Percentiles rank a stretch among this genome's conserved stretches.
These are phyloP conservation scores for Fusarium sp. DNA, from an alignment of 2,329 filamentous ascomycete species.

Conservation along the genomic window DNA sequence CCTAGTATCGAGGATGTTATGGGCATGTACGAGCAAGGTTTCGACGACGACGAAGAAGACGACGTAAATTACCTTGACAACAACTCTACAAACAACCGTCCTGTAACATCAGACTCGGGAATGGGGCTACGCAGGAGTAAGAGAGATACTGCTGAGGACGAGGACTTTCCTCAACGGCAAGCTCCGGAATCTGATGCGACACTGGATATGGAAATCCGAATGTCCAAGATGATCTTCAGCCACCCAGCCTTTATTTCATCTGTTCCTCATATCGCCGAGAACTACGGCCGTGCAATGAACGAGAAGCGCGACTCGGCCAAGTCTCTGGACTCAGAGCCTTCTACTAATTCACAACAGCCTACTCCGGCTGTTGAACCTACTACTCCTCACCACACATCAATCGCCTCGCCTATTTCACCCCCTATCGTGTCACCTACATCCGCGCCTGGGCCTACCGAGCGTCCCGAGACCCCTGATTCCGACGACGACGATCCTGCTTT, in stretches of 20 bases:
- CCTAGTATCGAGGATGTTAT: constrained; percentile 75
- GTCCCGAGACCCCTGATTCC: constrained; percentile 32
- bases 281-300: constrained; percentile 43
- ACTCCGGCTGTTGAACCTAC: constrained; percentile 22
- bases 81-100: constrained; percentile 36
- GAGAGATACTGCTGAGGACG: constrained; percentile 28
- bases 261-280: constrained; percentile 53
- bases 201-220: constrained; percentile 53
- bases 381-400: constrained; percentile 15
- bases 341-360: constrained; percentile 41
- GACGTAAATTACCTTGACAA: constrained; percentile 48
- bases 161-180: constrained; percentile 36
- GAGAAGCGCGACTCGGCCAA: constrained; percentile 65
- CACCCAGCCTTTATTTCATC: constrained; percentile 54
- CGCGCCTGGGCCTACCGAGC: constrained; percentile 18
- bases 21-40: constrained; percentile 74
- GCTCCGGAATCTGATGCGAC: constrained; percentile 42
- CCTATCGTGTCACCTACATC: constrained; percentile 23
- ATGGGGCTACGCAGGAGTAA: constrained; percentile 26
- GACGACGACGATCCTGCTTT: constrained; percentile 15
- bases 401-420: constrained; percentile 34
- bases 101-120: constrained; percentile 55
- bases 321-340: constrained; percentile 55
- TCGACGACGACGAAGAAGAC: constrained; percentile 59
- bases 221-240: constrained; percentile 55